Percentiles rank a stretch among this genome's conserved stretches.
These are phyloP conservation scores for Verticillium alfalfae DNA, from an alignment of 2,329 filamentous ascomycete genomes.

Conservation along the genomic window DNA sequence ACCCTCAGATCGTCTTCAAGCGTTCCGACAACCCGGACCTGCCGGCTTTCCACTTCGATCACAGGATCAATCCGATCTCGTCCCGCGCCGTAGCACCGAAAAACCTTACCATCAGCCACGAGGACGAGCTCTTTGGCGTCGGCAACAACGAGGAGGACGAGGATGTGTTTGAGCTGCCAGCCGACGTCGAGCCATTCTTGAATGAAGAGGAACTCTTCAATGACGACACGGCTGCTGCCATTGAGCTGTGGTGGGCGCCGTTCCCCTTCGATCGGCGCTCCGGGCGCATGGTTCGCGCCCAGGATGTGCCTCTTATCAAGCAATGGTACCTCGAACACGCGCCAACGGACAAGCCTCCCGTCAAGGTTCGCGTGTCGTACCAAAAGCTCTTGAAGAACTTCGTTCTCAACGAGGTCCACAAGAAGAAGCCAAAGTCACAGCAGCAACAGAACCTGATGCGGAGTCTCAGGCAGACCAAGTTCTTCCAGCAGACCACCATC, in stretches of 20 bases:
- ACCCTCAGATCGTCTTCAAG: constrained; percentile 89
- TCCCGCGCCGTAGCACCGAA: constrained; percentile 90
- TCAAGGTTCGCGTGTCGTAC: constrained; percentile 97
- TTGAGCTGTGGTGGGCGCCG: constrained; percentile 96
- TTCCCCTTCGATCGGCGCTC: constrained; percentile 93
- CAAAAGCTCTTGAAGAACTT: constrained; percentile 96
- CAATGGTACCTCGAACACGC: constrained; percentile 98
- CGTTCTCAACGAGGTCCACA: constrained; percentile 94
- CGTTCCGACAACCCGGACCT: constrained; percentile 82
- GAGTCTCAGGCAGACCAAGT: constrained; percentile 92
- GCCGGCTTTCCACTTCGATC: constrained; percentile 96
- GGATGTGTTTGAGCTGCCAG: constrained; percentile 78
- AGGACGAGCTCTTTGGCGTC: constrained; percentile 85
- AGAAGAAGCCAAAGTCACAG: constrained; percentile 89
- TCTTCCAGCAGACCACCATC: constrained; percentile 98
- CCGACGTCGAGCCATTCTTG: constrained; percentile 79
- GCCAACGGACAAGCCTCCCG: constrained; percentile 75
- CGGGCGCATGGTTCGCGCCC: constrained; percentile 90
- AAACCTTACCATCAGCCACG: constrained; percentile 86
- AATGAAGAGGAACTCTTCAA: constrained; percentile 85
- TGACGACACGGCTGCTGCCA: constrained; percentile 82
- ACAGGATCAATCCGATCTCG: constrained; percentile 96
- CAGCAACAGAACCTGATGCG: constrained; percentile 89
- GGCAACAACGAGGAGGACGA: constrained; percentile 71
- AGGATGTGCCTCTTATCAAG: constrained; percentile 95